Evolutionary conservation across 768 basidiomycete genomes (phyloP).

Genomic region (Lentinula raphanica): DNA sequence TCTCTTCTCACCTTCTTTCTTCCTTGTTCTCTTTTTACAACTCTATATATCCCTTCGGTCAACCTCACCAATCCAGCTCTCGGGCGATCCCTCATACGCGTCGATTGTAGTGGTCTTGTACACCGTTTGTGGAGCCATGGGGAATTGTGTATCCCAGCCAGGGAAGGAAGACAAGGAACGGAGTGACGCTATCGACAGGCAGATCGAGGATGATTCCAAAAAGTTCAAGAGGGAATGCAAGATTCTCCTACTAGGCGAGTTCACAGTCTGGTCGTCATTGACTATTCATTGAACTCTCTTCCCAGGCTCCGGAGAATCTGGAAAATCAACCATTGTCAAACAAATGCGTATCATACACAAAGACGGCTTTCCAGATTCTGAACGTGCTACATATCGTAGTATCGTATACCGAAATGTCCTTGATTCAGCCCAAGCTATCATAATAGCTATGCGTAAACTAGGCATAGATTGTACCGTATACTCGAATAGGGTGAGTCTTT

Average conservation of each 20-base stretch:
- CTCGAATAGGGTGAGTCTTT: slow-evolving; percentile 50
- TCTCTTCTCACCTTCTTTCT: slow-evolving; percentile 4
- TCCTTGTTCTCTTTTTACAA: background rate
- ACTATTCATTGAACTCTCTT: background rate
- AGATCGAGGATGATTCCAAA: slow-evolving; percentile 81
- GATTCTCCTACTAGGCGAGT: slow-evolving; percentile 84
- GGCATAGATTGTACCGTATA: slow-evolving; percentile 71
- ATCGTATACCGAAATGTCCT: slow-evolving; percentile 84
- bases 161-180: slow-evolving; percentile 56
- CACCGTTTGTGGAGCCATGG: slow-evolving; percentile 38
- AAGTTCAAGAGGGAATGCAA: slow-evolving; percentile 86
- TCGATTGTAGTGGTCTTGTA: background rate
- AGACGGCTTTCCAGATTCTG: slow-evolving; percentile 76
- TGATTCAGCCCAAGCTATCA: slow-evolving; percentile 82
- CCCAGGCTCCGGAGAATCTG: slow-evolving; percentile 91
- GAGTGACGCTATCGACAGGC: slow-evolving; percentile 74
- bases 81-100: background rate
- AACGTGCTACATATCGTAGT: slow-evolving; percentile 70
- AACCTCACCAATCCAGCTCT: background rate
- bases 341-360: slow-evolving; percentile 99
- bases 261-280: background rate
- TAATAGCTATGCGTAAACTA: slow-evolving; percentile 82
- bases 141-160: slow-evolving; percentile 58
- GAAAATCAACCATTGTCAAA: slow-evolving; percentile 94
- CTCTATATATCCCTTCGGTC: background rate